Conservation (phyloP, 306 rosid genomes). For the Vachellia collinsii region DNA sequence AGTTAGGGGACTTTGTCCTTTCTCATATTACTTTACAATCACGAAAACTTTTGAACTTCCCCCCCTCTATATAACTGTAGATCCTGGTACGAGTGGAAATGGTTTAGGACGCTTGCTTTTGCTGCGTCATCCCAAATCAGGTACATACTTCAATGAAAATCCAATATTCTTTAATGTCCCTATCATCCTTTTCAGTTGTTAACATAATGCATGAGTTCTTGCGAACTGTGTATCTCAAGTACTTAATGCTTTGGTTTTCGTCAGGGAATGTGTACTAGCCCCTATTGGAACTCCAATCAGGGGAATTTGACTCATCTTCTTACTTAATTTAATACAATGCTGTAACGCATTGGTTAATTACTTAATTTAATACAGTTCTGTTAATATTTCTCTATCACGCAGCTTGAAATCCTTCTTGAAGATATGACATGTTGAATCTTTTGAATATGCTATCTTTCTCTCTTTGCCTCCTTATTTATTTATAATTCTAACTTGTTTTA, state of each 20-base stretch:
- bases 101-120: slow-evolving; percentile 54
- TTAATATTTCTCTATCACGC: neutral
- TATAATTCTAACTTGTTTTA: slow-evolving; percentile 17
- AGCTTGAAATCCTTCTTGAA: slow-evolving; percentile 17
- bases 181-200: slow-evolving; percentile 5
- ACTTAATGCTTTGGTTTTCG: neutral
- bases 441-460: neutral
- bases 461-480: neutral
- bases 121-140: slow-evolving; percentile 87
- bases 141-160: slow-evolving; percentile 47
- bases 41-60: neutral
- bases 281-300: too few relatives aligned
- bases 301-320: too few relatives aligned
- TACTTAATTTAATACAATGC: neutral
- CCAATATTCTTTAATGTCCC: neutral
- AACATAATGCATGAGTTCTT: neutral
- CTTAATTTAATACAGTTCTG: neutral
- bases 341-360: neutral
- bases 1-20: neutral
- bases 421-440: slow-evolving; percentile 30
- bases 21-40: neutral
- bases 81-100: slow-evolving; percentile 53
- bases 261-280: too few relatives aligned
- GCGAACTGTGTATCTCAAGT: slow-evolving; percentile 12
- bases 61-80: slow-evolving; percentile 43